Percentiles rank a stretch among this genome's conserved stretches.
Conservation (phyloP, 2,329 filamentous ascomycete genomes). For the Exophiala sideris region DNA sequence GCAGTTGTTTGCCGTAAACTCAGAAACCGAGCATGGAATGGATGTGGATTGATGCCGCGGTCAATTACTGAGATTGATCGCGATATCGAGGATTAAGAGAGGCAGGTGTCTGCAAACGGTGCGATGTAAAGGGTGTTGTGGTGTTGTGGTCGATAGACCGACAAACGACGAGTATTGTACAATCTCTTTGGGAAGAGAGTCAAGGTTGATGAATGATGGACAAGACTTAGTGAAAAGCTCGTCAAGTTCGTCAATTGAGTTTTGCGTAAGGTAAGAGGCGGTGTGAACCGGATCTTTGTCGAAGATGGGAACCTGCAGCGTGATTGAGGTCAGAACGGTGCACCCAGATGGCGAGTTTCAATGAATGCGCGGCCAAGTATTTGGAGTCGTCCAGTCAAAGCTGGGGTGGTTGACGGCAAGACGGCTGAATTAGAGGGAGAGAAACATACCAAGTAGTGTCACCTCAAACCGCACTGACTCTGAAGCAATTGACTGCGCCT, state of each 20-base stretch:
- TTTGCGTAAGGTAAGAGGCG: background rate
- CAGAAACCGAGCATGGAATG: conserved; percentile 19
- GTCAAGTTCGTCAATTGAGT: conserved; percentile 27
- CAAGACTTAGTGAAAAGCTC: conserved; percentile 54
- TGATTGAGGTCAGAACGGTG: conserved; percentile 9
- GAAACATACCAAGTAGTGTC: conserved; percentile 19
- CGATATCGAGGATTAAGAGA: background rate
- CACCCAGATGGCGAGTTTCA: background rate
- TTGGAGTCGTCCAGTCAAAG: background rate
- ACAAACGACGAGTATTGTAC: conserved; percentile 2
- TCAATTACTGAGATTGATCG: background rate
- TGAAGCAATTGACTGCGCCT: conserved; percentile 7
- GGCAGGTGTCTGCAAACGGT: background rate
- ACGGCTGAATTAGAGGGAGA: background rate
- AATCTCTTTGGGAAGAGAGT: conserved; percentile 1
- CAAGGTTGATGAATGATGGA: conserved; percentile 27
- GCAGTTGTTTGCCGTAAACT: conserved; percentile 11
- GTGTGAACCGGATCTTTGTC: conserved; percentile 10
- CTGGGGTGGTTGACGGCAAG: background rate
- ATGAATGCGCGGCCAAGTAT: background rate
- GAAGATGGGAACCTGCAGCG: conserved; percentile 18
- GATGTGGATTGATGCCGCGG: background rate
- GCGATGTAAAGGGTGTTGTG: background rate
- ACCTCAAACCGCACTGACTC: conserved; percentile 12
- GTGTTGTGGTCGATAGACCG: background rate